These are phyloP conservation scores for Musa balbisiana DNA, from an alignment of 202 grass and related monocot species.

Conservation along the genomic window DNA sequence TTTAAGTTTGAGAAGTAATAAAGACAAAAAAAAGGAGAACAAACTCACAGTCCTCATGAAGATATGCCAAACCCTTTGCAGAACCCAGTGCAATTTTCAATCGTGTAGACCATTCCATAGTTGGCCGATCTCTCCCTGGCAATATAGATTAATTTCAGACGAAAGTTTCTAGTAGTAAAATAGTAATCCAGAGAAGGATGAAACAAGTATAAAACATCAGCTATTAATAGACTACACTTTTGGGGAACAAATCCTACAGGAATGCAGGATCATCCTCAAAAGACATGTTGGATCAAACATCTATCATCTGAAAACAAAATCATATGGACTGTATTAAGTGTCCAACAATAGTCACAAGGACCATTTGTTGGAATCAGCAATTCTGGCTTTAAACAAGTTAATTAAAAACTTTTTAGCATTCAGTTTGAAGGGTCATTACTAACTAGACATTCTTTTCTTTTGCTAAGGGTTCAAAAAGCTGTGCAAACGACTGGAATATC, in stretches of 20 bases:
- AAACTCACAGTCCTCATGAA: slow-evolving; percentile 21
- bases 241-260: background rate
- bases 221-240: background rate
- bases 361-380: too few species aligned
- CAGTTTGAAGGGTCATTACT: too few species aligned
- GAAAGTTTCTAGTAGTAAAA: background rate
- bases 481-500: too few species aligned
- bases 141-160: background rate
- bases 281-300: too few species aligned
- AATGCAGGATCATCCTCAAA: background rate
- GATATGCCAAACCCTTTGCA: slow-evolving; percentile 19
- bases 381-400: too few species aligned
- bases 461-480: too few species aligned
- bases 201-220: background rate
- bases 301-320: too few species aligned
- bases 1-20: background rate
- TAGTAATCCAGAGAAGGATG: background rate
- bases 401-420: too few species aligned
- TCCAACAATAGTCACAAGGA: too few species aligned
- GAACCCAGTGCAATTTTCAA: slow-evolving; percentile 16
- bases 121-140: background rate
- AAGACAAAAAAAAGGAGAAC: too few species aligned
- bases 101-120: slow-evolving; percentile 12
- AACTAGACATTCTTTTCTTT: too few species aligned
- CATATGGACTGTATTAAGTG: too few species aligned